Conservation (phyloP, 2,329 filamentous ascomycete genomes). For the Penicillium sclerotigenum region DNA sequence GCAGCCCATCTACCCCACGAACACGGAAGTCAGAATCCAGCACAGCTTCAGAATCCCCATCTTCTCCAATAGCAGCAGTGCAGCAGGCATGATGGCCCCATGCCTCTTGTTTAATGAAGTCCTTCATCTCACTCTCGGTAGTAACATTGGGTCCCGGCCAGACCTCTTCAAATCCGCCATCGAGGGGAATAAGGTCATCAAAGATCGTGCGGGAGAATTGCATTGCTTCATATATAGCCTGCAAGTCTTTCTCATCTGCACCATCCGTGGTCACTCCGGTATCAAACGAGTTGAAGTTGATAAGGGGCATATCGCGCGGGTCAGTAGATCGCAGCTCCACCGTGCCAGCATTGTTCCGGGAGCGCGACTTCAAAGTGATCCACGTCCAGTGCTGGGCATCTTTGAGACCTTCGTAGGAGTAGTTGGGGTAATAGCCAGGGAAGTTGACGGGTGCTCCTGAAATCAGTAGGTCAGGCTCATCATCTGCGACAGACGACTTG, state of each 20-base stretch:
- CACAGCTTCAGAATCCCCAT: constrained; percentile 52
- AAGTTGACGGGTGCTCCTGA: constrained; percentile 57
- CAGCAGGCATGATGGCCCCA: constrained; percentile 59
- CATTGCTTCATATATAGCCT: constrained; percentile 57
- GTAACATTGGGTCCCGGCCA: constrained; percentile 45
- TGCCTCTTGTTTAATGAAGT: constrained; percentile 50
- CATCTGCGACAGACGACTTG: constrained; percentile 39
- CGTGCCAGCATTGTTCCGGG: constrained; percentile 60
- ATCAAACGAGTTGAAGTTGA: constrained; percentile 58
- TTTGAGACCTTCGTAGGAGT: constrained; percentile 42
- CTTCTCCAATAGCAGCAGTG: constrained; percentile 54
- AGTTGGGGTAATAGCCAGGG: constrained; percentile 49
- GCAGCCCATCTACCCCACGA: constrained; percentile 52
- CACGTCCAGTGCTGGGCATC: constrained; percentile 46
- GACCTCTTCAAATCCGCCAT: constrained; percentile 45
- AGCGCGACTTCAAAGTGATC: constrained; percentile 57
- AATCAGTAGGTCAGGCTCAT: constrained; percentile 54
- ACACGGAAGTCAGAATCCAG: constrained; percentile 57
- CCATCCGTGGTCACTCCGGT: constrained; percentile 37
- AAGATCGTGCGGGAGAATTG: constrained; percentile 50
- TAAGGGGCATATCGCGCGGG: constrained; percentile 61
- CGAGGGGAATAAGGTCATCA: constrained; percentile 41
- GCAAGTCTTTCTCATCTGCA: constrained; percentile 50
- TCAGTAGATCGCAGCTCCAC: constrained; percentile 60
- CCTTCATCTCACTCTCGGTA: constrained; percentile 45